Evolutionary conservation across 2,329 filamentous ascomycete genomes (phyloP).

Genomic region (Rachicladosporium sp.): DNA sequence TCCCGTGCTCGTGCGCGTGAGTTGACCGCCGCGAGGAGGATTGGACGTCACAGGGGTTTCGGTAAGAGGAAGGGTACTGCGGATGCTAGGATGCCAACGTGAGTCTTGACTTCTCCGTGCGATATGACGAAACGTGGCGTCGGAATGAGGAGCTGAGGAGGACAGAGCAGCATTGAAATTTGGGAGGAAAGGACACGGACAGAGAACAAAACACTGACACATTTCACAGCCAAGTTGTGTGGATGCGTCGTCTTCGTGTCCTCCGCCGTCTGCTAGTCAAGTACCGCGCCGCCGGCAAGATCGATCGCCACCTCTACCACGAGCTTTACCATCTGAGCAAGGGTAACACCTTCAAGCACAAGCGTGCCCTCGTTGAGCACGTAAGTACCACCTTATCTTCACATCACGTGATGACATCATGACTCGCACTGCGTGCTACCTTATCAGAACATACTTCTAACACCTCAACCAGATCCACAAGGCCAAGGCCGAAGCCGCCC

Average conservation of each 20-base stretch:
- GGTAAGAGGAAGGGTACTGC: constrained; percentile 99
- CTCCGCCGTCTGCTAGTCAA: constrained; percentile 98
- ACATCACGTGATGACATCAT: constrained; percentile 24
- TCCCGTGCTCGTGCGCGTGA: constrained; percentile 92
- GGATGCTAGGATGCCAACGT: constrained; percentile 98
- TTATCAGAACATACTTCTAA: constrained; percentile 8
- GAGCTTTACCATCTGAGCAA: constrained; percentile 99
- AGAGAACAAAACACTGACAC: neutral
- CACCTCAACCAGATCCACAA: constrained; percentile 71
- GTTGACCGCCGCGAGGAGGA: constrained; percentile 84
- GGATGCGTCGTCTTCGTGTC: constrained; percentile 99
- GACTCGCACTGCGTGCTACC: constrained; percentile 6
- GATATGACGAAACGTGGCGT: constrained; percentile 1
- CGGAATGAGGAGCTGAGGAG: neutral
- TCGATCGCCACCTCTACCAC: constrained; percentile 99
- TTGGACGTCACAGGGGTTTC: constrained; percentile 96
- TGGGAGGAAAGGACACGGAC: neutral
- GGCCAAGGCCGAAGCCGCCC: constrained; percentile 98
- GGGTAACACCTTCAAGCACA: constrained; percentile 99
- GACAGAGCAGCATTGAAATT: constrained; percentile 1
- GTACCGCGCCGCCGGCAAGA: constrained; percentile 99
- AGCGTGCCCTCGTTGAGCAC: constrained; percentile 99
- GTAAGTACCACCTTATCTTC: constrained; percentile 49
- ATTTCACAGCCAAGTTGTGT: constrained; percentile 70
- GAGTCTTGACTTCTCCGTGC: constrained; percentile 32